These are phyloP conservation scores for Lichenothelia convexa DNA, from an alignment of 495 filamentous ascomycete species.

Conservation along the genomic window DNA sequence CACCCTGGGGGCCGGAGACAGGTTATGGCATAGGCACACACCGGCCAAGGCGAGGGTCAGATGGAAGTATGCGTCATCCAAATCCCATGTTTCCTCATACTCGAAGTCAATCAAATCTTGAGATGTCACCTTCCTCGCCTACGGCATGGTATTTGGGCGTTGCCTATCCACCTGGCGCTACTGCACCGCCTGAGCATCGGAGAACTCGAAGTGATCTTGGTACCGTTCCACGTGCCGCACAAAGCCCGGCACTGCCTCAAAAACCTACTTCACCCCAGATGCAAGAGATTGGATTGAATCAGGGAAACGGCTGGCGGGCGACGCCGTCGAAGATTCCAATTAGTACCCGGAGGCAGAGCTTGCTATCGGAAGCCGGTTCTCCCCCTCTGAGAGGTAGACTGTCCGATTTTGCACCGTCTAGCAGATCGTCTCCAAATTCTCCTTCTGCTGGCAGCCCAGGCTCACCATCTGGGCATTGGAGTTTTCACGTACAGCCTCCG, in stretches of 20 bases:
- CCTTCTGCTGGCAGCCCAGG: slow-evolving; percentile 2
- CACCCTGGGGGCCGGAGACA: neutral
- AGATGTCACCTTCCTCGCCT: neutral
- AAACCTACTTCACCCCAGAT: neutral
- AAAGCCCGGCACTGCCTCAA: neutral
- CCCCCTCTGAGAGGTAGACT: slow-evolving; percentile 9
- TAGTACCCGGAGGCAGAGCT: slow-evolving; percentile 28
- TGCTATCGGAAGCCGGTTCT: slow-evolving; percentile 29
- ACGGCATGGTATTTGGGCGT: neutral
- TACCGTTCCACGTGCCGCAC: neutral
- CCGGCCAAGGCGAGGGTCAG: neutral
- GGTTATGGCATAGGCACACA: neutral
- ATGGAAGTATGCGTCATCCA: neutral
- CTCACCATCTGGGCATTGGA: neutral
- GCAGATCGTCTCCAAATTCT: neutral
- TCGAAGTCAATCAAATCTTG: neutral
- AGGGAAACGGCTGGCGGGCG: slow-evolving; percentile 10
- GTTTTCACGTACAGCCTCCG: slow-evolving; percentile 3
- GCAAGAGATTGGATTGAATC: neutral
- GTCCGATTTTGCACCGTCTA: neutral
- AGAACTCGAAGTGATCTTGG: neutral
- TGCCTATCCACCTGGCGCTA: neutral
- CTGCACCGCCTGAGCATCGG: neutral
- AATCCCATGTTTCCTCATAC: neutral
- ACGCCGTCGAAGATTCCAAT: slow-evolving; percentile 41